These are phyloP conservation scores for Phytophthora syringae DNA, from an alignment of 352 stramenopile genomes.

Conservation along the genomic window DNA sequence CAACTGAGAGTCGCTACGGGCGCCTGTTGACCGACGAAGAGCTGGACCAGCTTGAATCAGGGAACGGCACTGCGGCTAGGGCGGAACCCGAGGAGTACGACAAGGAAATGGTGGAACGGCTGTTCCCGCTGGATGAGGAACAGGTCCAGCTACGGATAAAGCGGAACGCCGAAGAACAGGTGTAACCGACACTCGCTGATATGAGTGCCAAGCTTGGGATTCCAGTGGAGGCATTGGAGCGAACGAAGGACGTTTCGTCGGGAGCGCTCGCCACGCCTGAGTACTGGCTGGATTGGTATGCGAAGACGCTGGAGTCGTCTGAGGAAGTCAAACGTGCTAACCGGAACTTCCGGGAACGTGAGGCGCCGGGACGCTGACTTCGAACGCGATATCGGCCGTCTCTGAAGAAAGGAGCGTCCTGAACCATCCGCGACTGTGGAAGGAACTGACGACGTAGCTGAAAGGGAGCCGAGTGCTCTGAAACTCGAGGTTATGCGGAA, in stretches of 20 bases:
- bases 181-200: neutral
- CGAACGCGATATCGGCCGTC: no score
- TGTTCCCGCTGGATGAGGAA: neutral
- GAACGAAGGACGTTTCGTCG: neutral
- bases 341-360: neutral
- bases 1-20: neutral
- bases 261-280: neutral
- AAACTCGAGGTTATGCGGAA: no score
- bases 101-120: neutral
- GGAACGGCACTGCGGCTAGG: no score
- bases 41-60: neutral
- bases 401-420: no score
- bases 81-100: neutral
- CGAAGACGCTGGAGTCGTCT: neutral
- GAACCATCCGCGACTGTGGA: no score
- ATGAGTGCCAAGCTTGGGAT: neutral
- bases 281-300: constrained; percentile 5
- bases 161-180: neutral
- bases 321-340: constrained; percentile 1
- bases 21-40: neutral
- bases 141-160: neutral
- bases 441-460: no score
- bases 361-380: neutral
- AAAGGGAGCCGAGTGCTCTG: no score
- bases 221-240: neutral